Evolutionary conservation across 768 basidiomycete species (phyloP).

Genomic region (Pisolithus orientalis): DNA sequence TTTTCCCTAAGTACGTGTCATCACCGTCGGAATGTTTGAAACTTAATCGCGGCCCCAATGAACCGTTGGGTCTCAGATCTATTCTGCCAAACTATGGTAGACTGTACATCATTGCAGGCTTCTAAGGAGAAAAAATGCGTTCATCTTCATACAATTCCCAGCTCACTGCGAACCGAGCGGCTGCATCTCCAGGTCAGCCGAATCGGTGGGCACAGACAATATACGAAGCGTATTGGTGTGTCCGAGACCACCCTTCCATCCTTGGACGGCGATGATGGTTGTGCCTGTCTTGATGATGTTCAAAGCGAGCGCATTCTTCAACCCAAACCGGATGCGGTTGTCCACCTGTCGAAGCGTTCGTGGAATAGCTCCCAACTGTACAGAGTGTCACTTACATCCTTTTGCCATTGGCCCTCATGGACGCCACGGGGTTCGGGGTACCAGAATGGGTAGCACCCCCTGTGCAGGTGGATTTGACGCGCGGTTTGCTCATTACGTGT

Average conservation of each 20-base stretch:
- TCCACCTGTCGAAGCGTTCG: slow-evolving; percentile 50
- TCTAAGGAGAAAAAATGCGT: too few species aligned
- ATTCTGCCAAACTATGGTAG: too few species aligned
- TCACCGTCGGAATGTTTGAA: too few species aligned
- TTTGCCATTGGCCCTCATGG: slow-evolving; percentile 90
- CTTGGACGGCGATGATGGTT: slow-evolving; percentile 92
- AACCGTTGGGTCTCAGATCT: too few species aligned
- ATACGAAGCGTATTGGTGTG: slow-evolving; percentile 91
- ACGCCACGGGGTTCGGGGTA: slow-evolving; percentile 93
- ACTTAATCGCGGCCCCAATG: too few species aligned
- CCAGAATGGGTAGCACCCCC: slow-evolving; percentile 96
- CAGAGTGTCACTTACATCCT: slow-evolving; percentile 57
- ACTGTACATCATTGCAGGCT: too few species aligned
- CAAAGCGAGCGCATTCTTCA: slow-evolving; percentile 75
- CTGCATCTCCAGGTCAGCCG: slow-evolving; percentile 71
- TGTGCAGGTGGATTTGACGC: slow-evolving; percentile 93
- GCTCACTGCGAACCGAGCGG: slow-evolving; percentile 37
- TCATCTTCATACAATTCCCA: background rate
- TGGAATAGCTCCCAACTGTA: slow-evolving; percentile 5
- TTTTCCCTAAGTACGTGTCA: too few species aligned
- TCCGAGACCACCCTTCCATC: slow-evolving; percentile 98
- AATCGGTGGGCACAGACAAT: slow-evolving; percentile 75
- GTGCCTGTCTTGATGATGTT: slow-evolving; percentile 85
- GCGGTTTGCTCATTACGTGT: slow-evolving; percentile 95
- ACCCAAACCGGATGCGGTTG: slow-evolving; percentile 84